These are phyloP conservation scores for Lentinula aciculospora DNA, from an alignment of 768 basidiomycete genomes.

Conservation along the genomic window DNA sequence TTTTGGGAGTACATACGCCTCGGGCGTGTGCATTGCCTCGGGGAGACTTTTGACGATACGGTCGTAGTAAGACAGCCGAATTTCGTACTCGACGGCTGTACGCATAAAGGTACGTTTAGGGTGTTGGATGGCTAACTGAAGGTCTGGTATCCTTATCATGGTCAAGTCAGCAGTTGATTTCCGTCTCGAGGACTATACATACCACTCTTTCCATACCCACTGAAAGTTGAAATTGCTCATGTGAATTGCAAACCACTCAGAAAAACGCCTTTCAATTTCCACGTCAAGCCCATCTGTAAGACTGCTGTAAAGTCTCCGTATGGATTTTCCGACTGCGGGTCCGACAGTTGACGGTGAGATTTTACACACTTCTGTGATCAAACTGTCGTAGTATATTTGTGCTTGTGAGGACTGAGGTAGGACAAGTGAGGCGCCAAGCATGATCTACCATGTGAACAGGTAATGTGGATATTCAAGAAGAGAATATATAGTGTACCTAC, in stretches of 20 bases:
- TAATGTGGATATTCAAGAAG: neutral
- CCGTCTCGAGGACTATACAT: constrained; percentile 16
- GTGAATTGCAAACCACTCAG: constrained; percentile 94
- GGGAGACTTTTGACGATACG: constrained; percentile 88
- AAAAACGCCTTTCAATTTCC: constrained; percentile 74
- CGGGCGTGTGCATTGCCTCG: constrained; percentile 64
- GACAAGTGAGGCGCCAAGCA: constrained; percentile 68
- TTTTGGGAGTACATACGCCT: constrained; percentile 55
- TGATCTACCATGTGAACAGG: constrained; percentile 37
- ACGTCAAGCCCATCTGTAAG: constrained; percentile 87
- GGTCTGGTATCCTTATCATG: constrained; percentile 72
- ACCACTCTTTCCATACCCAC: constrained; percentile 99
- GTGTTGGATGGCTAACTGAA: constrained; percentile 66
- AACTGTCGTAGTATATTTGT: constrained; percentile 77
- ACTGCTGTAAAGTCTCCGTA: constrained; percentile 74
- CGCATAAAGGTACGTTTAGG: constrained; percentile 88
- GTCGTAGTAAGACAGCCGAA: constrained; percentile 89
- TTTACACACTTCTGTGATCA: constrained; percentile 94
- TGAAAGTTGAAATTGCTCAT: constrained; percentile 97
- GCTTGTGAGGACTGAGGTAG: constrained; percentile 76
- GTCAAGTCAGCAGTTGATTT: neutral
- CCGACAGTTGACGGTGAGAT: constrained; percentile 89
- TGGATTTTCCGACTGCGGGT: constrained; percentile 93
- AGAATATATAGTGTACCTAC: constrained; percentile 28
- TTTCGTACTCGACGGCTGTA: constrained; percentile 82